Percentiles rank a stretch among this genome's conserved stretches.
Evolutionary conservation across 345 rosid species (phyloP).

Genomic region (Gossypium sturtianum): DNA sequence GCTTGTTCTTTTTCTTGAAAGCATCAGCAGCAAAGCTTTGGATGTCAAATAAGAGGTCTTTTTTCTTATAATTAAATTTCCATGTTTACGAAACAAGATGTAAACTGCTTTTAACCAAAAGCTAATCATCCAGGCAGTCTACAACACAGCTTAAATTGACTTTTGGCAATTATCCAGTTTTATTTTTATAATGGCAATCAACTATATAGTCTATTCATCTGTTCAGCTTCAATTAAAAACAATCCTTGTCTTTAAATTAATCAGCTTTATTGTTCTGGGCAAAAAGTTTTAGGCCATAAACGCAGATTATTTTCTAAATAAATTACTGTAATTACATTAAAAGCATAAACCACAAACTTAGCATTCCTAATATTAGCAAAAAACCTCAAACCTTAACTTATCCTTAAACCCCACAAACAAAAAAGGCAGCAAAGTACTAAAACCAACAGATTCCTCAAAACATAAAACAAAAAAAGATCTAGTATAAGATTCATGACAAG

Average conservation of each 20-base stretch:
- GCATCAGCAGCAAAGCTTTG: neutral
- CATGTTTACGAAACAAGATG: neutral
- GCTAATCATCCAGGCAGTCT: neutral
- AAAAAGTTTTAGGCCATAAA: too few species aligned
- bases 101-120: neutral
- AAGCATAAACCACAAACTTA: too few species aligned
- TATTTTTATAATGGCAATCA: neutral
- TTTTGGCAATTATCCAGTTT: neutral
- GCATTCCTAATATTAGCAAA: neutral
- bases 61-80: neutral
- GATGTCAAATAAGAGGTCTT: neutral
- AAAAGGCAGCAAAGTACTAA: neutral
- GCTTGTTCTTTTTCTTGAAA: too few species aligned
- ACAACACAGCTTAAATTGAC: neutral
- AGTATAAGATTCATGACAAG: neutral
- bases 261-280: neutral
- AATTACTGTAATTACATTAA: too few species aligned
- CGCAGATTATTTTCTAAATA: too few species aligned
- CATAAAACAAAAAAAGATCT: neutral
- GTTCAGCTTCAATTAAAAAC: neutral
- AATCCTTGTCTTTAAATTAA: neutral
- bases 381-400: neutral
- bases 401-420: neutral
- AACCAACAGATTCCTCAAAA: neutral
- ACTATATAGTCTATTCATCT: neutral